Base-by-base conservation (phyloP, 2,329 filamentous ascomycete genomes). In the Colletotrichum plurivorum region DNA sequence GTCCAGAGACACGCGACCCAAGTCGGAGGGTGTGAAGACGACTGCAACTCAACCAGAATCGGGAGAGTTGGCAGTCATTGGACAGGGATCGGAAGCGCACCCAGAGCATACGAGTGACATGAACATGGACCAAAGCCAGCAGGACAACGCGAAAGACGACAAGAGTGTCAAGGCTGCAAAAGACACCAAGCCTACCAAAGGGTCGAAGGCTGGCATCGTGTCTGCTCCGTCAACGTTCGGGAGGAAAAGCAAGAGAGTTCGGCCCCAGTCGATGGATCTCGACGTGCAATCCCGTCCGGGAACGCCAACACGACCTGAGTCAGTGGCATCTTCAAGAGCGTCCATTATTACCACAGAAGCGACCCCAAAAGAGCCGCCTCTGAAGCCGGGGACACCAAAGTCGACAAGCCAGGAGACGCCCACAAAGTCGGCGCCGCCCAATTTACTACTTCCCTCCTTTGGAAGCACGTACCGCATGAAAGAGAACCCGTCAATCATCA, bases 391-490 rank as follows among this genome's bases (percentile, higher is more conserved):
- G 8, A 67, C 69, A 3, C 54, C 64, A 39, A 72, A 71, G 46
- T 46, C 22, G 13, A 53, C 41, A 22, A 60, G 25, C 15, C 65
- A 87, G 60, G 81, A 88, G 15, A 81, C 82, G 10, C 72, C 75
- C 4, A 78, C 80, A 63, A 87, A 85, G 69, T 67, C 74, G 4
- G 69, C 75, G 3, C 77, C 87, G 2, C 83, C 85, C 0, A 94
- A 94, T 71, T 79, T 94, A 2, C 79, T 95, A 1, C 82, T 94
- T 0, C 93, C 93, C 0, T 89, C 89, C 0, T 94, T 95, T 73
- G 82, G 80, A 9, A 88, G 85, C 73, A 94, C 92, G 0, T 95
- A 94, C 73, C 86, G 79, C 39, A 84, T 90, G 80, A 89, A 90
- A 72, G 87, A 90, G 36, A 90, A 89, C 66, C 90, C 92, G 2